Percentiles rank a stretch among this genome's conserved stretches.
Conservation (phyloP, 257 asterid genomes). For the Solanum lignicaule region DNA sequence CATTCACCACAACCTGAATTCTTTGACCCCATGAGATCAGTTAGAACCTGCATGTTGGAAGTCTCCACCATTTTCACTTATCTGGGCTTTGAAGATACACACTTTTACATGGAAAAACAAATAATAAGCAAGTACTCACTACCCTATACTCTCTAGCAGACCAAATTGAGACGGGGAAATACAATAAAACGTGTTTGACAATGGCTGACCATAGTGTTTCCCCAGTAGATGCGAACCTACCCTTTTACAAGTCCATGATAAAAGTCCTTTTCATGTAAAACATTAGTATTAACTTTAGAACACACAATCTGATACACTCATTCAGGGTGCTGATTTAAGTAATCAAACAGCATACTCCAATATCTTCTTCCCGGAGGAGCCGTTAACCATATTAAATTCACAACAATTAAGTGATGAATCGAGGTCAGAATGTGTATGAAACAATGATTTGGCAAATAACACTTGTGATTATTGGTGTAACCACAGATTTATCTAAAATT, state of each 20-base stretch:
- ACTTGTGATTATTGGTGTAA: not conserved
- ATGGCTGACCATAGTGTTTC: not conserved
- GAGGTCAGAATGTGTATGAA: not conserved
- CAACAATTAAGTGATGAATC: not conserved
- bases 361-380: not conserved
- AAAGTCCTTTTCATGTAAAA: not conserved
- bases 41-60: not conserved
- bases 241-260: not conserved
- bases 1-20: not conserved
- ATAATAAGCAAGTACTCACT: not conserved
- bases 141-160: not conserved
- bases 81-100: not conserved
- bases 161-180: not conserved
- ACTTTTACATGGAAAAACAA: not conserved
- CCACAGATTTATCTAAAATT: not conserved
- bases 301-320: not conserved
- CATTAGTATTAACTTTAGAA: not conserved
- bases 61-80: not conserved
- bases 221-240: not conserved
- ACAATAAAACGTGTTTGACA: not conserved
- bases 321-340: not conserved
- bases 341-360: not conserved
- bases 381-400: not conserved
- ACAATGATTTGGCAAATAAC: not conserved
- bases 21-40: not conserved